Evolutionary conservation across 176 grass and related monocot species (phyloP), one percentile per base, ranked within the genome.

Genomic region (Oryza nivara): DNA sequence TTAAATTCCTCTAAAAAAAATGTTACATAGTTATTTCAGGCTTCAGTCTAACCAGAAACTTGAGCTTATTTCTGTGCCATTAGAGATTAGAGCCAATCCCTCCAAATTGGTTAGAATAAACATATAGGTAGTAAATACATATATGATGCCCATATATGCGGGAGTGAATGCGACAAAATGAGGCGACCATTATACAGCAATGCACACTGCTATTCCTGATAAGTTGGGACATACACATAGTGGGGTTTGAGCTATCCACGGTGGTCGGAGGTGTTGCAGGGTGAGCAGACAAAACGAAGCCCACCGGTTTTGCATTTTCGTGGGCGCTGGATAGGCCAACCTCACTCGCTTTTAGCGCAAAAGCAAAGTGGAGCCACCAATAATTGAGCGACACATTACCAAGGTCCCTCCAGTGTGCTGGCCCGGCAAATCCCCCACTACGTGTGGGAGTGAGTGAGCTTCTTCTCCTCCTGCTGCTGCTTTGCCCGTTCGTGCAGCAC

Each of bases 361-460:
- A 89, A 66, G 66, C 22, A 3, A 71, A 76, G 65, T 89, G 77
- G 77, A 43, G 36, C 66, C 28, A 28, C 88, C 84, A 86, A 87
- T 90, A 83, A 90, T 87, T 86, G 74, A 16, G 75, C 73, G 30
- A 20, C 60, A 67, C 58, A n/a, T 40, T 52, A 52, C 49, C 3
- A n/a, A n/a, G 20, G 26, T 76, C 56, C 58, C 26, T 58, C 23
- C 34, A 15, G 54, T 63, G 52, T 35, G 63, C 54, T 16, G 64
- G 49, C 68, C 58, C 25, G 68, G 45, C 58, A 45, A 85, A 61
- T 26, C 47, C 47, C n/a, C 82, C 76, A 74, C 67, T 82, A 56
- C 74, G 75, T 38, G 84, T 79, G 88, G 80, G 80, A 77, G 67
- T 56, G 52, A 58, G 52, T 13, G 15, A 52, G 14, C 49, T 52